Percentiles rank a stretch among this genome's conserved stretches.
phyloP scores from a whole-genome alignment of 306 rosid species.

The Vachellia collinsii region DNA sequence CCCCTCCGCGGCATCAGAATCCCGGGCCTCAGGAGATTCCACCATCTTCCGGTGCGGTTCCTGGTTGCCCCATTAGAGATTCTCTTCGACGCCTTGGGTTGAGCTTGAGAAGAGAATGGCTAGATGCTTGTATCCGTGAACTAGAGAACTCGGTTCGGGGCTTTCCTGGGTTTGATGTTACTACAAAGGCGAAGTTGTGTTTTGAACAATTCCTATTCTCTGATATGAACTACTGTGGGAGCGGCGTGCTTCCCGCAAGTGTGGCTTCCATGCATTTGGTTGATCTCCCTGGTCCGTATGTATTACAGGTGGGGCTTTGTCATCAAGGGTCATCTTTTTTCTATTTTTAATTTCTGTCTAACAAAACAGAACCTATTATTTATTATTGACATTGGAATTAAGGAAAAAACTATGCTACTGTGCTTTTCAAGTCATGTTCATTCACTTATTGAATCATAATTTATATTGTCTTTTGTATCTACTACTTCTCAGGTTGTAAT shows the following conservation, averaged over 20 bases:
- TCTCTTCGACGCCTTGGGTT: conserved; percentile 64
- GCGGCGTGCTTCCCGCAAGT: conserved; percentile 68
- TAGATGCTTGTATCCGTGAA: conserved; percentile 52
- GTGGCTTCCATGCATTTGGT: conserved; percentile 72
- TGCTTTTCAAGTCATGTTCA: background rate
- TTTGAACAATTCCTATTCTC: conserved; percentile 73
- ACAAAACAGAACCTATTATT: background rate
- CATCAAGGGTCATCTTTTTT: background rate
- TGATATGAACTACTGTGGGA: conserved; percentile 70
- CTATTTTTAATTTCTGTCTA: background rate
- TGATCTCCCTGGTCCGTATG: conserved; percentile 80
- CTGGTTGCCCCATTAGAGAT: conserved; percentile 57
- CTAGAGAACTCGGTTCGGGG: conserved; percentile 50
- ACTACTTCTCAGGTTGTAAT: background rate
- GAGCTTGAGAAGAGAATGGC: conserved; percentile 64
- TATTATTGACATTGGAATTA: background rate
- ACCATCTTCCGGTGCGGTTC: background rate
- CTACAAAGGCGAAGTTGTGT: conserved; percentile 66
- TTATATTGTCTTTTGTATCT: background rate
- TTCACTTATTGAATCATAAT: background rate
- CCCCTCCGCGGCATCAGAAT: conserved; percentile 44
- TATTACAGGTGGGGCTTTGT: conserved; percentile 63
- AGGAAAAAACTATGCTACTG: background rate
- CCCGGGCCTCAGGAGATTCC: conserved; percentile 25
- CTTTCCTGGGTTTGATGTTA: conserved; percentile 51